Evolutionary conservation across 768 basidiomycete species (phyloP).

Genomic region (Phylloporus sp.): DNA sequence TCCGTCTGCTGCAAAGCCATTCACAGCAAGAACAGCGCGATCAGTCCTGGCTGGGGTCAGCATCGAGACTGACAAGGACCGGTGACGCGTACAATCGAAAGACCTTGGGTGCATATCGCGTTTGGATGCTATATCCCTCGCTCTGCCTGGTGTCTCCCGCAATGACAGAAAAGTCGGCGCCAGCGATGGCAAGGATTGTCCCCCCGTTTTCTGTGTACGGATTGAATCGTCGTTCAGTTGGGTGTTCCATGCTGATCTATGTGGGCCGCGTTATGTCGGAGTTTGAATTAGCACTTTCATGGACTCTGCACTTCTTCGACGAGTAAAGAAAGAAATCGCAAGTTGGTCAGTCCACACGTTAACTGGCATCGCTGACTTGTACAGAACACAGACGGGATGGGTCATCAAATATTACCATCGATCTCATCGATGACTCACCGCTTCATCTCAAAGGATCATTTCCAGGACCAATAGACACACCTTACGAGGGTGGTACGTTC

Average conservation of each 20-base stretch:
- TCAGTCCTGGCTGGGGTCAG: slow-evolving; percentile 60
- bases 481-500: slow-evolving; percentile 90
- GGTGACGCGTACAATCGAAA: slow-evolving; percentile 73
- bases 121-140: slow-evolving; percentile 97
- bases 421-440: slow-evolving; percentile 83
- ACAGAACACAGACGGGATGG: slow-evolving; percentile 95
- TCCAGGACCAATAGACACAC: slow-evolving; percentile 87
- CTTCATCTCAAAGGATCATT: slow-evolving; percentile 92
- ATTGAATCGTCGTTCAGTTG: slow-evolving; percentile 67
- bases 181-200: slow-evolving; percentile 94
- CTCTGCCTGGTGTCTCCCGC: slow-evolving; percentile 97
- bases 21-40: slow-evolving; percentile 89
- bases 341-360: slow-evolving; percentile 50
- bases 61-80: not conserved
- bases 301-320: slow-evolving; percentile 78
- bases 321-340: slow-evolving; percentile 92
- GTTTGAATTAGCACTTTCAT: not conserved
- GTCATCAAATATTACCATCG: slow-evolving; percentile 80
- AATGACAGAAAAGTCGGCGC: slow-evolving; percentile 89
- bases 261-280: slow-evolving; percentile 19
- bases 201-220: slow-evolving; percentile 95
- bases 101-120: slow-evolving; percentile 93
- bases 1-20: slow-evolving; percentile 96
- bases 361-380: too few relatives aligned
- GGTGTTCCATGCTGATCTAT: slow-evolving; percentile 35